These are phyloP conservation scores for Diddensiella santjacobensis DNA, from an alignment of 805 yeast species.

Conservation along the genomic window DNA sequence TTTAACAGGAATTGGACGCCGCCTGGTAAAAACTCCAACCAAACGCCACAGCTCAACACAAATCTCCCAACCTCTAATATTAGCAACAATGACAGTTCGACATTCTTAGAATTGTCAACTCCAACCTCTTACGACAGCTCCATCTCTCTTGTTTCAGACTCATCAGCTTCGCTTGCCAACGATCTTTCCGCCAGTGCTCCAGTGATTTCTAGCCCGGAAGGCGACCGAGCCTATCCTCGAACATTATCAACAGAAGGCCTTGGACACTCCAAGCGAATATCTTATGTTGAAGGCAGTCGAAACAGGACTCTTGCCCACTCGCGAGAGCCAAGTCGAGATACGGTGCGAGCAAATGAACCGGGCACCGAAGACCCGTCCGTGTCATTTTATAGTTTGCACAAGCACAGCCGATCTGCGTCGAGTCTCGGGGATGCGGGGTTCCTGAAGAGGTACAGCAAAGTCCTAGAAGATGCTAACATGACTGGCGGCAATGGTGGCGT, in stretches of 20 bases:
- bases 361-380: background rate
- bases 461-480: background rate
- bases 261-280: constrained; percentile 2
- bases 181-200: constrained; percentile 5
- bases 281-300: constrained; percentile 13
- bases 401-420: constrained; percentile 20
- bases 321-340: constrained; percentile 14
- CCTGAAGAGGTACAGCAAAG: background rate
- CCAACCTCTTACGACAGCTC: constrained; percentile 7
- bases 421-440: constrained; percentile 9
- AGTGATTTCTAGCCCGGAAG: background rate
- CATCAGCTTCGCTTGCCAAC: background rate
- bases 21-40: background rate
- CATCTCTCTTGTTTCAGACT: constrained; percentile 2
- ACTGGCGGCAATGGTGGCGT: background rate
- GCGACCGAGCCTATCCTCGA: constrained; percentile 1
- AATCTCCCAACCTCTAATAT: background rate
- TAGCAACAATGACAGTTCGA: background rate
- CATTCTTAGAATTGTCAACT: background rate
- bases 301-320: constrained; percentile 8
- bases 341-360: constrained; percentile 8
- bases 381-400: constrained; percentile 9
- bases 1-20: constrained; percentile 24
- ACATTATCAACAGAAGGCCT: constrained; percentile 1
- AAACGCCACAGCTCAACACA: background rate